Percentiles rank a stretch among this genome's conserved stretches.
These are phyloP conservation scores for Chaetoscypha palmicola DNA, from an alignment of 2,329 filamentous ascomycete species.

Conservation along the genomic window DNA sequence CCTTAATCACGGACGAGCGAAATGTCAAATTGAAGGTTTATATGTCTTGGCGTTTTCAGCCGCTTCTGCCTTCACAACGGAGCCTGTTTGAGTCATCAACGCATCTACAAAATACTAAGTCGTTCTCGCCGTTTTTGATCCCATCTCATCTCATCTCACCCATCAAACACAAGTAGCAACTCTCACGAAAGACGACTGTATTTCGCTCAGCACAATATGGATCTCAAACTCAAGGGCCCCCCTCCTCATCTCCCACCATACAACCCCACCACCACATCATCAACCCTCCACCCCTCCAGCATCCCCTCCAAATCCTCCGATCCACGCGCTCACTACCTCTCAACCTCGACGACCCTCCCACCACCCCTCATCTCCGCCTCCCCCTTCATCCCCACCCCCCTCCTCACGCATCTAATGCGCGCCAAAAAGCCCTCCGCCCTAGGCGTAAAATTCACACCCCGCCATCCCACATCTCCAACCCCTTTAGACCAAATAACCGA, in stretches of 20 bases:
- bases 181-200: too few species aligned
- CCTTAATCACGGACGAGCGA: too few species aligned
- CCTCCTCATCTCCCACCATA: neutral
- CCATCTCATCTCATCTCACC: too few species aligned
- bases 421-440: constrained; percentile 21
- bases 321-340: constrained; percentile 14
- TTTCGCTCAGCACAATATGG: too few species aligned
- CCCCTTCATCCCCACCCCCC: constrained; percentile 14
- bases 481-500: constrained; percentile 20
- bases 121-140: too few species aligned
- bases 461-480: neutral
- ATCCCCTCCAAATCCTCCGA: constrained; percentile 7
- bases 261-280: neutral
- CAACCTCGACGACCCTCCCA: constrained; percentile 6
- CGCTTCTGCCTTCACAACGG: too few species aligned
- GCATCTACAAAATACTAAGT: too few species aligned
- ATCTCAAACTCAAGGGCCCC: neutral
- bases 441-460: constrained; percentile 14
- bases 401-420: constrained; percentile 20
- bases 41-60: too few species aligned
- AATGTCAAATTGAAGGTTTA: too few species aligned
- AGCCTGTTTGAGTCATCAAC: too few species aligned
- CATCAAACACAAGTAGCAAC: too few species aligned
- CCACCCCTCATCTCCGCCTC: constrained; percentile 22
- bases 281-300: constrained; percentile 4